phyloP scores from a whole-genome alignment of 2,329 filamentous ascomycete genomes.

The Cordyceps tenuipes region DNA sequence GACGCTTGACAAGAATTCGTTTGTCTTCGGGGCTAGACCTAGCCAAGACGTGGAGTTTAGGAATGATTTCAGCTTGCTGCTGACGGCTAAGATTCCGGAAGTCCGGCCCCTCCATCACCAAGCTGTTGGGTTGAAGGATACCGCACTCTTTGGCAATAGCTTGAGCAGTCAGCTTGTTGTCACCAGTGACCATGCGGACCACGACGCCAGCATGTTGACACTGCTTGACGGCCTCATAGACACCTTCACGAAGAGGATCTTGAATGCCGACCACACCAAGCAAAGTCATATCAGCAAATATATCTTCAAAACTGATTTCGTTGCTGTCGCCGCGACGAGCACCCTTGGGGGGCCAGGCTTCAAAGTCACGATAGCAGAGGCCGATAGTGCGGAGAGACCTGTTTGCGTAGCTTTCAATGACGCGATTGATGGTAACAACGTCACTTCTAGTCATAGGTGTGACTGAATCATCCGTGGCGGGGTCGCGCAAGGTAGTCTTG shows the following conservation, averaged over 20 bases:
- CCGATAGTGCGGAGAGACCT: constrained; percentile 79
- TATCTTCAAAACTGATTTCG: constrained; percentile 56
- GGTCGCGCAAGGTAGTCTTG: constrained; percentile 41
- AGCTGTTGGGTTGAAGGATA: constrained; percentile 58
- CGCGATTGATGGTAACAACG: constrained; percentile 47
- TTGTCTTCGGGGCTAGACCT: constrained; percentile 72
- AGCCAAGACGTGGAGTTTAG: constrained; percentile 61
- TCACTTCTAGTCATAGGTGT: constrained; percentile 43
- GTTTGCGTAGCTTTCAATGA: constrained; percentile 71
- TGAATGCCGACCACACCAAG: constrained; percentile 71
- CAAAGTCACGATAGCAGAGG: constrained; percentile 75
- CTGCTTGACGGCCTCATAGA: constrained; percentile 61
- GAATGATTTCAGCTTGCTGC: constrained; percentile 60
- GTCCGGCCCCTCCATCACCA: constrained; percentile 70
- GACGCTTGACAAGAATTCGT: constrained; percentile 59
- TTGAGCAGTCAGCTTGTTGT: constrained; percentile 71
- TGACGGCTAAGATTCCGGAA: constrained; percentile 63
- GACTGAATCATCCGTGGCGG: constrained; percentile 35
- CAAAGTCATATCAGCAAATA: constrained; percentile 61
- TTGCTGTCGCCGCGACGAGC: constrained; percentile 46
- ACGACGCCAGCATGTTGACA: constrained; percentile 71
- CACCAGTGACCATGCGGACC: constrained; percentile 79
- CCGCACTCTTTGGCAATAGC: constrained; percentile 74
- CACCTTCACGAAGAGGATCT: constrained; percentile 67
- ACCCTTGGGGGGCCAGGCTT: constrained; percentile 69